These are phyloP conservation scores for Collybia nuda DNA, from an alignment of 768 basidiomycete species.

Conservation along the genomic window DNA sequence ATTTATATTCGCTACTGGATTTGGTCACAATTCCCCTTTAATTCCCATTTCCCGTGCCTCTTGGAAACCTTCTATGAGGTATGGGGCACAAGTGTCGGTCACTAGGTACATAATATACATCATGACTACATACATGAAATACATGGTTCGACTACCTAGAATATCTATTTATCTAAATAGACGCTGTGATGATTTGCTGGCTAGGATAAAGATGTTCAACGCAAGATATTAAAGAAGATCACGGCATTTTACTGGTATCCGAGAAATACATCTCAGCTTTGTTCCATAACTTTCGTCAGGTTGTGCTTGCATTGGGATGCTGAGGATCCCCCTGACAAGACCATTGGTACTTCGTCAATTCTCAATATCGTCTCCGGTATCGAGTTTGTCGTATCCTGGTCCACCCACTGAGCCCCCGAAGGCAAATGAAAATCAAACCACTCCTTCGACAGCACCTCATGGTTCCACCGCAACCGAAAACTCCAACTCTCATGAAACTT, in stretches of 20 bases:
- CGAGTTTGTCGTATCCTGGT: constrained; percentile 25
- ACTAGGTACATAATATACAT: constrained; percentile 17
- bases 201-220: too few relatives aligned
- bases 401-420: constrained; percentile 4
- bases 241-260: too few relatives aligned
- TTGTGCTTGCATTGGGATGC: constrained; percentile 22
- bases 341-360: constrained; percentile 26
- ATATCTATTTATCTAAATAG: too few relatives aligned
- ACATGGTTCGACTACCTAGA: constrained; percentile 4
- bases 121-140: constrained; percentile 12
- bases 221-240: too few relatives aligned
- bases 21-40: constrained; percentile 8
- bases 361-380: constrained; percentile 24
- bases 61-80: constrained; percentile 5
- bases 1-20: constrained; percentile 7
- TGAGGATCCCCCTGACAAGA: constrained; percentile 31
- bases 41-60: constrained; percentile 3
- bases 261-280: not conserved
- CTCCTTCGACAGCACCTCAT: constrained; percentile 9
- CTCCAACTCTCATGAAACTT: not conserved
- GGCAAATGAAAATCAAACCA: constrained; percentile 12
- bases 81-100: constrained; percentile 5
- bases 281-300: constrained; percentile 1
- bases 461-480: constrained; percentile 4
- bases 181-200: not conserved